Percentiles rank a stretch among this genome's conserved stretches.
These are phyloP conservation scores for Remersonia thermophila DNA, from an alignment of 2,329 filamentous ascomycete species.

Conservation along the genomic window DNA sequence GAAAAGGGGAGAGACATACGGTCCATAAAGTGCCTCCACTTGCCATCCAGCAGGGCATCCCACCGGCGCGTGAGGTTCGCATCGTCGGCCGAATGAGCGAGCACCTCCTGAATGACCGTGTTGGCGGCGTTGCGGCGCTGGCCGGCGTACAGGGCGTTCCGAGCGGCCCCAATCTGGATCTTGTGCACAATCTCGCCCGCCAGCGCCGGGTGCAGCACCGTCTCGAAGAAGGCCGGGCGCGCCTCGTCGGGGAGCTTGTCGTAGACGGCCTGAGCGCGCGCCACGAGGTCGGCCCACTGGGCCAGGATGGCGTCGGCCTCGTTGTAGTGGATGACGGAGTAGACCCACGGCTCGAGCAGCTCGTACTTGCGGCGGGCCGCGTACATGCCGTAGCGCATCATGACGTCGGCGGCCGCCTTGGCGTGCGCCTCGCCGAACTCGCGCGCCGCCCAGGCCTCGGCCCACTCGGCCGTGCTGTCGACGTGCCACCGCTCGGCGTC, in stretches of 20 bases:
- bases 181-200: slow-evolving; percentile 45
- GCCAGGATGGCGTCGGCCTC: slow-evolving; percentile 47
- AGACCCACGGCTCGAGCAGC: slow-evolving; percentile 44
- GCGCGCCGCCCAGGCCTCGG: slow-evolving; percentile 36
- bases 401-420: slow-evolving; percentile 35
- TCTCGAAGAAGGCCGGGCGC: slow-evolving; percentile 50
- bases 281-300: slow-evolving; percentile 41
- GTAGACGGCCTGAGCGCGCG: slow-evolving; percentile 43
- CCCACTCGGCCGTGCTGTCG: slow-evolving; percentile 43
- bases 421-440: slow-evolving; percentile 41
- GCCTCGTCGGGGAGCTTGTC: slow-evolving; percentile 35
- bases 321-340: slow-evolving; percentile 50
- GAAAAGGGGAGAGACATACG: slow-evolving; percentile 23
- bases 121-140: slow-evolving; percentile 47
- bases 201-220: slow-evolving; percentile 46
- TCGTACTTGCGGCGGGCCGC: slow-evolving; percentile 50
- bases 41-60: slow-evolving; percentile 45
- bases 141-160: slow-evolving; percentile 39
- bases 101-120: slow-evolving; percentile 36
- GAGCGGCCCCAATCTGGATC: slow-evolving; percentile 36
- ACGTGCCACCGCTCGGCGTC: slow-evolving; percentile 45
- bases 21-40: slow-evolving; percentile 51
- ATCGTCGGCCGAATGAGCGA: slow-evolving; percentile 44
- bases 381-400: slow-evolving; percentile 43
- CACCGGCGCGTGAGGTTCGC: slow-evolving; percentile 43